Evolutionary conservation across 441 rosid genomes (phyloP).

Genomic region (Corymbia calophylla): DNA sequence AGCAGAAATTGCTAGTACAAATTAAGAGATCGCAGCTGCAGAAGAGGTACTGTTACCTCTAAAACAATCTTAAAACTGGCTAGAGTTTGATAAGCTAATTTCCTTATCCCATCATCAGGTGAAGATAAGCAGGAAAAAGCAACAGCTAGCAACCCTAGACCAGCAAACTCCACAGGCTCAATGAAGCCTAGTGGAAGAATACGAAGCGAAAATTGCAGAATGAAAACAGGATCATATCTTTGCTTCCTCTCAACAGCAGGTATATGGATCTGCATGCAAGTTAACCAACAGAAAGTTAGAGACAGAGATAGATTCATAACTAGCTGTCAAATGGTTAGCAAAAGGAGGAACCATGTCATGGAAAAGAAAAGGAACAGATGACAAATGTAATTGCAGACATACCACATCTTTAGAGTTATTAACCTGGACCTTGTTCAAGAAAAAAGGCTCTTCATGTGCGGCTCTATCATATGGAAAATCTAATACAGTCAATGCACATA

Average conservation of each 20-base stretch:
- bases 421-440: conserved; percentile 18
- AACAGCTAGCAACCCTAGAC: conserved; percentile 87
- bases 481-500: conserved; percentile 60
- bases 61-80: conserved; percentile 49
- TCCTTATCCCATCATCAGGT: conserved; percentile 74
- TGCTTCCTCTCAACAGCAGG: conserved; percentile 23
- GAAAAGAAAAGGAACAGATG: neutral
- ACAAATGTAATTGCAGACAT: conserved; percentile 4
- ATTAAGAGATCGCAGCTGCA: neutral
- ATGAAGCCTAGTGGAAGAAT: conserved; percentile 51
- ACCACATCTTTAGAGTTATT: conserved; percentile 32
- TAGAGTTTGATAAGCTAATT: conserved; percentile 74
- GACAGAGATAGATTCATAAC: neutral
- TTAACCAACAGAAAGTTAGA: conserved; percentile 10
- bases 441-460: conserved; percentile 18
- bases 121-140: conserved; percentile 85
- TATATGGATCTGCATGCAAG: conserved; percentile 35
- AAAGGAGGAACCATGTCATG: neutral
- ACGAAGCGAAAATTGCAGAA: conserved; percentile 65
- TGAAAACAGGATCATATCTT: conserved; percentile 82
- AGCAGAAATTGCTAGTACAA: neutral
- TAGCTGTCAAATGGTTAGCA: neutral
- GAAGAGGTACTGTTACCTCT: conserved; percentile 52
- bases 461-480: conserved; percentile 64
- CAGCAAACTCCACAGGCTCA: conserved; percentile 81